Base-by-base conservation (phyloP, 345 rosid species). In the Sonneratia alba region DNA sequence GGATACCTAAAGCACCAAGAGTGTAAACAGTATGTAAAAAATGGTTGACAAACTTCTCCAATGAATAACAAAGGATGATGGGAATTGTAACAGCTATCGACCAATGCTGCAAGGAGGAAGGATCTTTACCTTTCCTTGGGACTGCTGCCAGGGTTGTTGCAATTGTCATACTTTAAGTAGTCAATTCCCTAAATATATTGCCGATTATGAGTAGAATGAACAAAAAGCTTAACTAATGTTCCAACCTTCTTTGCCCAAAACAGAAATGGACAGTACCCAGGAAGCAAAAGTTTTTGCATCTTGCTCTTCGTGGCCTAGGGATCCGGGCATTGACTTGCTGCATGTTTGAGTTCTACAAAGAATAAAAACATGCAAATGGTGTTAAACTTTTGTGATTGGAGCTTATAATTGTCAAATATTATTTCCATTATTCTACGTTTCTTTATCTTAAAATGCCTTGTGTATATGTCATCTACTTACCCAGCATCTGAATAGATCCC, bases 121-220 rank as follows among this genome's bases (percentile, higher is more conserved):
- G 59, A 51, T 10, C 13, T 16, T 51, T 56, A 85, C 86, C 86
- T 87, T 53, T 78, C 74, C 76, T 79, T 79, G 10, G 88, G 84
- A 55, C 82, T 84, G 51, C 68, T 51, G 16, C 83, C 85, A n/a
- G 56, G 49, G 18, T 75, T 73, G 59, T 75, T 36, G 51, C 90
- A 87, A 66, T 87, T 87, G n/a, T 87, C 88, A 24, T 87, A 87
- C 79, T 87, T 87, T 79, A 87, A 80, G 72, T 80, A 87, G 56
- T 87, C 88, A 45, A 85, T 40, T 36, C 85, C 91, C 91, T 87
- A 27, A 40, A 38, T 42, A 19, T 18, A 40, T 2, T 21, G 15
- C 45, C 7, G 42, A 40, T 7, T 12, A 59, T 59, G 64, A 59
- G 64, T 59, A 36, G 51, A 19, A 6, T 18, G 34, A 13, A 67